Evolutionary conservation across 441 rosid genomes (phyloP), one percentile per base, ranked within the genome.

Genomic region (Adansonia grandidieri): DNA sequence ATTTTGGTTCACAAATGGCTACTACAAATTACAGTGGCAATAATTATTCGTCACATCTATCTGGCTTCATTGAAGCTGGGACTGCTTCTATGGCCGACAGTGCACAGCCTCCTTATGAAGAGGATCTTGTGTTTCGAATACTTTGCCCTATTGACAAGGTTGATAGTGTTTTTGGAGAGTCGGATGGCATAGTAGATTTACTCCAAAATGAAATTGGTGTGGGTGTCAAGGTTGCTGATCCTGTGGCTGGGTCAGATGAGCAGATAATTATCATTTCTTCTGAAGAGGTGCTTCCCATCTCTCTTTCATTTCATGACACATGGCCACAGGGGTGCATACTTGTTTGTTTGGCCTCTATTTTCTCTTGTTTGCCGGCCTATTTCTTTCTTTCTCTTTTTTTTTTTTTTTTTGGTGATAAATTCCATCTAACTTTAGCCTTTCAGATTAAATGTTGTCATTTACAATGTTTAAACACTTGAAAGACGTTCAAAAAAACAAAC

Each of bases 141-240:
- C 95, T 96, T 58, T 96, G 99, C 84, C 99, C 98, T 22, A 80
- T 64, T 83, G 94, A 88, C 62, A 96, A 87, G 92, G 83, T 96
- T 74, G 87, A 84, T 75, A 86, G 83, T 73, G 87, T 96, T 81
- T 81, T 89, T 75, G 98, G 96, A 77, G 95, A 93, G 72, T 70
- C 97, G 11, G 90, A 89, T 66, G 98, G 98, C 37, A 87, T 96
- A 71, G 50, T 92, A 22, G 93, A 90, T 69, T 81, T 96, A 86
- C 98, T 96, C 78, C 93, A 89, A 73, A 91, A 94, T 81, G 97
- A 93, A 79, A 83, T 96, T 72, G 98, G 98, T 44, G 99, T 96
- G 77, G 98, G 93, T 80, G 87, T 94, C 45, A 91, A 84, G 82
- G 87, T 96, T 77, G 80, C 88, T 74, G 96, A 91, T 78, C 96